phyloP scores from a whole-genome alignment of 306 rosid genomes.

The Oemleria cerasiformis region DNA sequence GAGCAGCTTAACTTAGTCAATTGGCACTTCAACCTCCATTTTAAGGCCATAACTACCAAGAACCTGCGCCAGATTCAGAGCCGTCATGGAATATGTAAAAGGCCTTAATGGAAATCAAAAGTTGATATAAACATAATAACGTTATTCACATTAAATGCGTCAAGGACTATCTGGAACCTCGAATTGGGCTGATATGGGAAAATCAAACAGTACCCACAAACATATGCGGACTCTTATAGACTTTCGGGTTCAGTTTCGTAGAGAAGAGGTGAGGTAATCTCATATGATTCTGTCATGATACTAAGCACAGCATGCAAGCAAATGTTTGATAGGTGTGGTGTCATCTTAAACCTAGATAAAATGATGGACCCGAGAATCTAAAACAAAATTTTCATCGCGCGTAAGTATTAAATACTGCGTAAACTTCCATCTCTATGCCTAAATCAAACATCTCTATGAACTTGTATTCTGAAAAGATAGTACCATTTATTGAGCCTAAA shows the following conservation, averaged over 20 bases:
- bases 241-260: not conserved
- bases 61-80: conserved; percentile 47
- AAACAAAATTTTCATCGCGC: not conserved
- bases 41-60: conserved; percentile 54
- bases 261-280: not conserved
- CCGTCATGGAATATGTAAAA: conserved; percentile 7
- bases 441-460: no score
- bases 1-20: conserved; percentile 42
- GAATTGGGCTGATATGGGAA: not conserved
- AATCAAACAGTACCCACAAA: not conserved
- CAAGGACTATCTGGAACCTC: not conserved
- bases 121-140: not conserved
- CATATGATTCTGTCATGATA: not conserved
- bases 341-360: not conserved
- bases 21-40: conserved; percentile 82
- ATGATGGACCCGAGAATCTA: not conserved
- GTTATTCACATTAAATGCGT: not conserved
- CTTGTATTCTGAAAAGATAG: no score
- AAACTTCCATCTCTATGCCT: not conserved
- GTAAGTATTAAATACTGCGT: not conserved
- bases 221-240: not conserved
- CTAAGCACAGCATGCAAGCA: not conserved
- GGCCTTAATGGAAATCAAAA: not conserved
- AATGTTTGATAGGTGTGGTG: not conserved
- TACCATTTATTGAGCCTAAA: not conserved